Base-by-base conservation (phyloP, 176 grass and related monocot species). In the Triticum aestivum region DNA sequence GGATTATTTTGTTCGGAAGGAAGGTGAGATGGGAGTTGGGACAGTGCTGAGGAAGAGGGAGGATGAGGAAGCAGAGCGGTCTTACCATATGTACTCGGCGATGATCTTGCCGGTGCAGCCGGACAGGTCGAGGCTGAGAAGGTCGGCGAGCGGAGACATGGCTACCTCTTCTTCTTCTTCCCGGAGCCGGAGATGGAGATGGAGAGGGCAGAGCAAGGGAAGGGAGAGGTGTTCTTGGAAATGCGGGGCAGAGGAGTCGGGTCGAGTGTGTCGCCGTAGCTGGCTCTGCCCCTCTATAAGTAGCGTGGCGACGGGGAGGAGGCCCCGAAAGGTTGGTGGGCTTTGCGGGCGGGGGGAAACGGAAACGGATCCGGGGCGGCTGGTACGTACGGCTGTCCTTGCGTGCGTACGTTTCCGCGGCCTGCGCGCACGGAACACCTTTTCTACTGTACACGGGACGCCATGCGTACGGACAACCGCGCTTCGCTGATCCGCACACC, bases 81-180 rank as follows among this genome's bases (percentile, higher is more conserved):
- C 39, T 77, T 52, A 95, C 94, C 94, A 96, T 52, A 96, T 79
- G 82, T 96, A 96, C 90, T 93, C 94, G 72, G 89, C 94, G 83
- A 96, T 93, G 82, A 96, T 88, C 83, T 93, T 93, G 11, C 78
- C 75, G 75, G 89, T 96, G 84, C 73, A 37, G 73, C 75, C 87
- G 1, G 91, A 82, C 7, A 96, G 91, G 66, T 91, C 86, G 20
- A 96, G 82, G 91, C 86, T 90, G 68, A 96, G 9, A 44, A 96
- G 89, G 4, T 91, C 79, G 0, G 58, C 30, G 58, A 96, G 81
- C 9, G 35, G 78, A 44, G 91, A 56, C 91, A 93, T 93, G 79
- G 78, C 4, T 1, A 5, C 45, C 12, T 5, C 71, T 52, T 35
- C 73, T 52, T 45, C 37, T 69, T 75, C 10, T 21, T 9, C 34